Evolutionary conservation across 1,284 basidiomycete species (phyloP).

Genomic region (Ceraceosorus bombacis): DNA sequence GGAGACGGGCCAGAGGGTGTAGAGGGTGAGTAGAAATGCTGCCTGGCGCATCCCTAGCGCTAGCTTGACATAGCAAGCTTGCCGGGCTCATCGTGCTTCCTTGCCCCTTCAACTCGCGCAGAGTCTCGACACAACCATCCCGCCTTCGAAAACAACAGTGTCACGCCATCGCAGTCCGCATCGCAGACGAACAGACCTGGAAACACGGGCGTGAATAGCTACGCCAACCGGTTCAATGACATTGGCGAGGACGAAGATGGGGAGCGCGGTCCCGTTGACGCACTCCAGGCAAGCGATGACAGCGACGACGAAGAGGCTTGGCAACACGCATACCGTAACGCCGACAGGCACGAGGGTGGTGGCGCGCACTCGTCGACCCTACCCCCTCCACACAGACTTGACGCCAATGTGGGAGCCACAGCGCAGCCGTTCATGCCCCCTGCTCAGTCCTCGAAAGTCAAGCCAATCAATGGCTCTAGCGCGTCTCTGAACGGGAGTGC

Average conservation of each 20-base stretch:
- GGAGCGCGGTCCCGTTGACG: neutral
- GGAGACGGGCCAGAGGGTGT: neutral
- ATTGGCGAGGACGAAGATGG: slow-evolving; percentile 20
- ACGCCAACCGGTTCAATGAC: slow-evolving; percentile 21
- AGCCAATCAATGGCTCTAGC: neutral
- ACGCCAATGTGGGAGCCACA: neutral
- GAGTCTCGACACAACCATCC: slow-evolving; percentile 8
- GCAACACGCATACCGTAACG: neutral
- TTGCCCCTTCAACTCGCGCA: neutral
- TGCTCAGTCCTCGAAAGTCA: neutral
- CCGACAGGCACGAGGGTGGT: neutral
- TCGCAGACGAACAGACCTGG: slow-evolving; percentile 43
- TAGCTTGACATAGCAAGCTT: too few relatives aligned
- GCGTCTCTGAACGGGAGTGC: neutral
- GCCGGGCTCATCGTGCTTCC: too few relatives aligned
- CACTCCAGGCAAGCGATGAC: slow-evolving; percentile 1
- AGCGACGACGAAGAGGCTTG: slow-evolving; percentile 9
- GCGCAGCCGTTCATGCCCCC: neutral
- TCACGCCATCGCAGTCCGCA: slow-evolving; percentile 49
- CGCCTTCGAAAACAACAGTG: slow-evolving; percentile 37
- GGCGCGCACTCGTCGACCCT: neutral
- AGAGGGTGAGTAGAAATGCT: too few relatives aligned
- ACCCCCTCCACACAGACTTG: neutral
- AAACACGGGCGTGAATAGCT: slow-evolving; percentile 13
- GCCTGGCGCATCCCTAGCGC: too few relatives aligned